A percentile compares a stretch with the other conserved stretches of the same genome.
phyloP scores from a whole-genome alignment of 495 filamentous ascomycete species.

The Talaromyces liani region DNA sequence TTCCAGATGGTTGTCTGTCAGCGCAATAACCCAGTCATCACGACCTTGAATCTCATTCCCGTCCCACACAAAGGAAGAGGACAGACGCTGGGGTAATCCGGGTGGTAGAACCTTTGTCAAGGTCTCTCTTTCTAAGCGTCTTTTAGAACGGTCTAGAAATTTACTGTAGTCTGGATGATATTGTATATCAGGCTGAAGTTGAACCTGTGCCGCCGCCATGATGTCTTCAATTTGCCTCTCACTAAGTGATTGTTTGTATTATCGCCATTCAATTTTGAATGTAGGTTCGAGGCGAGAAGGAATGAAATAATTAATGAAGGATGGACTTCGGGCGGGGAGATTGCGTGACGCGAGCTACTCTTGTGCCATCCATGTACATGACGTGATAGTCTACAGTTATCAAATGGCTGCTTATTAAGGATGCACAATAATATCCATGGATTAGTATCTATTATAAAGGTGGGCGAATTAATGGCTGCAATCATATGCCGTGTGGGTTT shows the following conservation, averaged over 20 bases:
- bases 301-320: background rate
- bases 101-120: constrained; percentile 37
- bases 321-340: background rate
- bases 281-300: background rate
- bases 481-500: background rate
- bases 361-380: background rate
- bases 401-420: background rate
- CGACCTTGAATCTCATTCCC: constrained; percentile 39
- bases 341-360: constrained; percentile 2
- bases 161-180: constrained; percentile 50
- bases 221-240: background rate
- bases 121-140: constrained; percentile 34
- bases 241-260: background rate
- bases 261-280: background rate
- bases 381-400: background rate
- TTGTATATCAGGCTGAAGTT: constrained; percentile 46
- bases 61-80: constrained; percentile 51
- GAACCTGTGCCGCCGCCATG: constrained; percentile 23
- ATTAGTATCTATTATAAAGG: background rate
- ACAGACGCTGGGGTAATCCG: constrained; percentile 43
- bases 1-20: constrained; percentile 38
- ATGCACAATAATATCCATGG: background rate
- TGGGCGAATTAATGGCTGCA: background rate
- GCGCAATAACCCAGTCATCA: constrained; percentile 44
- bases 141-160: constrained; percentile 42